Conservation (phyloP, 805 yeast species). For the Pachysolen tannophilus region DNA sequence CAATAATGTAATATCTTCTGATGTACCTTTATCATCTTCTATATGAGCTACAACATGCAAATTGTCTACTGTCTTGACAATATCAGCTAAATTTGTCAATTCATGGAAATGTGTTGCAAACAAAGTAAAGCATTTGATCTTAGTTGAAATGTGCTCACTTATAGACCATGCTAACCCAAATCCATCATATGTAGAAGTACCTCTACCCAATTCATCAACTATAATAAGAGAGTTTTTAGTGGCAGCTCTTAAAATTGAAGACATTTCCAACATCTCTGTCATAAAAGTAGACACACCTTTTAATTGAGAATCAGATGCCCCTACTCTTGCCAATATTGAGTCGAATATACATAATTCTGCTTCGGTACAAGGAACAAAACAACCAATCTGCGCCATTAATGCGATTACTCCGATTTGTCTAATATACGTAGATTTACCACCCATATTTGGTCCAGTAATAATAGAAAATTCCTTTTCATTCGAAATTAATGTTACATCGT, state of each 20-base stretch:
- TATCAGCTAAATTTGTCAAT: constrained; percentile 69
- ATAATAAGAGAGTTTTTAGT: constrained; percentile 73
- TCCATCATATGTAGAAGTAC: constrained; percentile 92
- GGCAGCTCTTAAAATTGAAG: constrained; percentile 76
- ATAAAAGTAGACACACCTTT: constrained; percentile 95
- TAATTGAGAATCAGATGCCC: constrained; percentile 96
- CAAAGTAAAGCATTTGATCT: constrained; percentile 69
- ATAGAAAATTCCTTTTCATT: constrained; percentile 62
- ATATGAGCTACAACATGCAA: constrained; percentile 92
- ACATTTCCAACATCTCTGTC: constrained; percentile 95
- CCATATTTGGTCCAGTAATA: constrained; percentile 97
- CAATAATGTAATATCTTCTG: constrained; percentile 72
- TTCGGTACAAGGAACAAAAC: constrained; percentile 70
- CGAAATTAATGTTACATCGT: constrained; percentile 66
- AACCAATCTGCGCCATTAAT: constrained; percentile 82
- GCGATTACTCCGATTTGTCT: constrained; percentile 85
- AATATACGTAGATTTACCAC: constrained; percentile 92
- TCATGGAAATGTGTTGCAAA: constrained; percentile 99
- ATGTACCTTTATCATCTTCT: constrained; percentile 32
- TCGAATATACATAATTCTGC: constrained; percentile 84
- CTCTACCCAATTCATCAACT: constrained; percentile 94
- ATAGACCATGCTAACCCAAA: constrained; percentile 98
- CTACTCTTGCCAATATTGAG: constrained; percentile 92
- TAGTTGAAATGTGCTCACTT: constrained; percentile 70
- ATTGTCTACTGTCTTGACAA: constrained; percentile 59